Base-by-base conservation (phyloP, 73 alveolate species). In the Paramecium primaurelia region DNA sequence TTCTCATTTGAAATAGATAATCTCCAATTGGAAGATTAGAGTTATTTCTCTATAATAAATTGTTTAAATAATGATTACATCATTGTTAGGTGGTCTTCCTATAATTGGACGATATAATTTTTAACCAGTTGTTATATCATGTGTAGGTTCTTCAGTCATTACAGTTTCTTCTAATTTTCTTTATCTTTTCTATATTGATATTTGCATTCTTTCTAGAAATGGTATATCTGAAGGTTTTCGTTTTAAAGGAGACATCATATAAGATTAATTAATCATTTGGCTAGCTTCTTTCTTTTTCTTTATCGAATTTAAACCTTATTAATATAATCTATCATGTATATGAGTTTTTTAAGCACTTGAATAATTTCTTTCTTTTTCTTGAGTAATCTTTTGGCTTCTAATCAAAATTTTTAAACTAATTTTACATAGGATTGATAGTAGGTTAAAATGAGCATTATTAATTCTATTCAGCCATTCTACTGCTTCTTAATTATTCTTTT, bases 181-280 rank as follows among this genome's bases (percentile, higher is more conserved):
- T 20, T 75, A 38, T 12, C 88, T 75, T 75, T 36, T 42, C 20
- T 38, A 8, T 6, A 75, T 75, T 5, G 34, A 38, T n/a, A 16
- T 18, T 75, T 71, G 86, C 88, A 75, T 75, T 75, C 88, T 75
- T n/a, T 37, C 88, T 38, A 75, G 20, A 34, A 75, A 75, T 12
- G 68, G 88, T 4, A 75, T 75, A 36, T 75, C 68, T 16, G 58
- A 64, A 12, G 77, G 77, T 32, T 64, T 64, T 34, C 49, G 32
- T 28, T 28, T 64, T 12, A 34, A 28, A 0, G 30, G 60, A 42
- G 60, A 75, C 16, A 10, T 42, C 37, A 75, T 36, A 2, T 10
- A 75, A 38, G 58, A 18, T n/a, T 75, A 42, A 75, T 75, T 36
- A 75, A n/a, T 14, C 12, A 38, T 22, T 75, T 38, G 16, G 3